A percentile compares a stretch with the other conserved stretches of the same genome.
Evolutionary conservation across 371 early-diverging fungal species (phyloP).

Genomic region (Circinella umbellata): DNA sequence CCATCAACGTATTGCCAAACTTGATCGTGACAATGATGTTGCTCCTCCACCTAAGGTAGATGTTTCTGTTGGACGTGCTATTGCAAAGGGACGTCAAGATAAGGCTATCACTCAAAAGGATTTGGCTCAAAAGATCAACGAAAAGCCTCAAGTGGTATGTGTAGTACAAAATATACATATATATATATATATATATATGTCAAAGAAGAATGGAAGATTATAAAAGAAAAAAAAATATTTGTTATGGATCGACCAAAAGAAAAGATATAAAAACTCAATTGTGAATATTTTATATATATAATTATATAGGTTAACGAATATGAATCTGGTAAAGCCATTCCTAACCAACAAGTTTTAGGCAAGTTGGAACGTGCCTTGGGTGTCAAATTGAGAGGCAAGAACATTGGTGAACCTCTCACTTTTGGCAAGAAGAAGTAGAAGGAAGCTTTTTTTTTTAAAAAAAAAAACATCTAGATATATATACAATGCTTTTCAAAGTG

Average conservation of each 20-base stretch:
- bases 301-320: slow-evolving; percentile 79
- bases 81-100: slow-evolving; percentile 80
- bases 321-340: slow-evolving; percentile 87
- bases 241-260: neutral
- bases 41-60: slow-evolving; percentile 76
- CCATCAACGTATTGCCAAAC: slow-evolving; percentile 81
- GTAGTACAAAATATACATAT: too few relatives aligned
- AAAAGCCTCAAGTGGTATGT: slow-evolving; percentile 78
- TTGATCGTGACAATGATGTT: slow-evolving; percentile 92
- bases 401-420: slow-evolving; percentile 77
- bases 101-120: slow-evolving; percentile 91
- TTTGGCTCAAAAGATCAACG: slow-evolving; percentile 81
- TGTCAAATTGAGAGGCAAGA: slow-evolving; percentile 91
- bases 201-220: too few relatives aligned
- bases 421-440: slow-evolving; percentile 68
- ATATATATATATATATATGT: too few relatives aligned
- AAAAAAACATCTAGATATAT: neutral
- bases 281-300: neutral
- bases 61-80: slow-evolving; percentile 83
- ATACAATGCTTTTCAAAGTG: neutral
- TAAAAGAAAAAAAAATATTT: neutral
- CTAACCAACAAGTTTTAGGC: slow-evolving; percentile 90
- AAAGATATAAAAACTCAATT: neutral
- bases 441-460: neutral
- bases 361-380: slow-evolving; percentile 92